Conservation (phyloP, 371 early-diverging fungal genomes). For the Apophysomyces variabilis region DNA sequence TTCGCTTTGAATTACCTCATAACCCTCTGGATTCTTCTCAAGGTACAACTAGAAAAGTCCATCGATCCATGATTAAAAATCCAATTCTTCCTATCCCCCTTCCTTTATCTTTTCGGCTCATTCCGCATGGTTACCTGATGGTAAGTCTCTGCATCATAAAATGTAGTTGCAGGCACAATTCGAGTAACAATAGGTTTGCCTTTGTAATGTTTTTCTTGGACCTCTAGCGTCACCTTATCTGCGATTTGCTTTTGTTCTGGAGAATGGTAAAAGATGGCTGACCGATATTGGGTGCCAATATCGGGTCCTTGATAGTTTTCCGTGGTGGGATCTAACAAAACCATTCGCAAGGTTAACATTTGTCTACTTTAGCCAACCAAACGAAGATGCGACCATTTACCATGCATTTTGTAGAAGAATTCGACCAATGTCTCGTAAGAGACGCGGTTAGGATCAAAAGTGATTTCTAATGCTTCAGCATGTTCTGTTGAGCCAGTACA, state of each 20-base stretch:
- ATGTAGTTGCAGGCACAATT: constrained; percentile 72
- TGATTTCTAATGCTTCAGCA: constrained; percentile 84
- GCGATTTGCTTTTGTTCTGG: constrained; percentile 75
- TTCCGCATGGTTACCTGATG: constrained; percentile 63
- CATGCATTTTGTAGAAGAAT: constrained; percentile 89
- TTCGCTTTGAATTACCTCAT: constrained; percentile 29
- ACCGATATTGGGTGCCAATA: constrained; percentile 79
- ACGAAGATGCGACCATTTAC: constrained; percentile 12
- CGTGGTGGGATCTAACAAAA: constrained; percentile 36
- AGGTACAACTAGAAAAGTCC: constrained; percentile 30
- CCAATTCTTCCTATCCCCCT: no score
- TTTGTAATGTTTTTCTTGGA: constrained; percentile 61
- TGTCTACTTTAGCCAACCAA: no score
- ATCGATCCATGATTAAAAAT: no score
- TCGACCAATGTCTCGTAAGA: constrained; percentile 74
- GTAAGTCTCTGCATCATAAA: constrained; percentile 89
- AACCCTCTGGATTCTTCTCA: constrained; percentile 47
- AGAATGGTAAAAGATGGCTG: constrained; percentile 81
- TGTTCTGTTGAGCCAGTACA: constrained; percentile 78
- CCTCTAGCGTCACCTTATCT: constrained; percentile 60
- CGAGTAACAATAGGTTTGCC: constrained; percentile 73
- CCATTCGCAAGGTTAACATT: background rate
- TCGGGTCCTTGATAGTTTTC: constrained; percentile 42
- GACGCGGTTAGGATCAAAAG: constrained; percentile 73
- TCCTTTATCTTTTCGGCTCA: background rate